Percentiles rank a stretch among this genome's conserved stretches.
Evolutionary conservation across 305 asterid genomes (phyloP).

Genomic region (Fraxinus greggii): DNA sequence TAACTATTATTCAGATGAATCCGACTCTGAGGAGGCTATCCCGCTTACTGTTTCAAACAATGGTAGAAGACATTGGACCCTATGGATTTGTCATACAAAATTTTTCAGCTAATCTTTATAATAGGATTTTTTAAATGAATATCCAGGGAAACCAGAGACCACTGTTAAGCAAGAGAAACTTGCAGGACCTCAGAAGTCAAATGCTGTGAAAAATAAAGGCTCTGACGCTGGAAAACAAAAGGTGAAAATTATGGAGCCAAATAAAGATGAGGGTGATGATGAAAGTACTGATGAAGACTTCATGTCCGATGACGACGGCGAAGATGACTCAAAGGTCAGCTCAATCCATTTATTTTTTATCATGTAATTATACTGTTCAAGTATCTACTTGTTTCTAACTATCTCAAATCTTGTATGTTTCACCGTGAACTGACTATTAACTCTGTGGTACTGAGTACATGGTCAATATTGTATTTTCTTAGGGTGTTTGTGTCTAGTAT

Average conservation of each 20-base stretch:
- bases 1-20: constrained; percentile 42
- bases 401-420: background rate
- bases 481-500: background rate
- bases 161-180: constrained; percentile 50
- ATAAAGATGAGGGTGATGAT: constrained; percentile 40
- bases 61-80: constrained; percentile 37
- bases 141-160: constrained; percentile 41
- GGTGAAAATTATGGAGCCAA: constrained; percentile 68
- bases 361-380: background rate
- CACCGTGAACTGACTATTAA: background rate
- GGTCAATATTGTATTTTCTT: background rate
- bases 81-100: background rate
- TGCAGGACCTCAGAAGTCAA: constrained; percentile 41
- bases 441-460: background rate
- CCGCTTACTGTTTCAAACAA: constrained; percentile 40
- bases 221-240: constrained; percentile 59
- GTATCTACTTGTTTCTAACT: background rate
- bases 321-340: constrained; percentile 12
- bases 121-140: background rate
- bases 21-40: constrained; percentile 63
- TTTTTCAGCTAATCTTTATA: background rate
- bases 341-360: background rate
- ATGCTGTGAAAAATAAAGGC: constrained; percentile 42
- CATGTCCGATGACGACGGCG: constrained; percentile 39
- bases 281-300: constrained; percentile 43